Percentiles rank a stretch among this genome's conserved stretches.
These are phyloP conservation scores for Aspergillus sparsus DNA, from an alignment of 495 filamentous ascomycete genomes.

Conservation along the genomic window DNA sequence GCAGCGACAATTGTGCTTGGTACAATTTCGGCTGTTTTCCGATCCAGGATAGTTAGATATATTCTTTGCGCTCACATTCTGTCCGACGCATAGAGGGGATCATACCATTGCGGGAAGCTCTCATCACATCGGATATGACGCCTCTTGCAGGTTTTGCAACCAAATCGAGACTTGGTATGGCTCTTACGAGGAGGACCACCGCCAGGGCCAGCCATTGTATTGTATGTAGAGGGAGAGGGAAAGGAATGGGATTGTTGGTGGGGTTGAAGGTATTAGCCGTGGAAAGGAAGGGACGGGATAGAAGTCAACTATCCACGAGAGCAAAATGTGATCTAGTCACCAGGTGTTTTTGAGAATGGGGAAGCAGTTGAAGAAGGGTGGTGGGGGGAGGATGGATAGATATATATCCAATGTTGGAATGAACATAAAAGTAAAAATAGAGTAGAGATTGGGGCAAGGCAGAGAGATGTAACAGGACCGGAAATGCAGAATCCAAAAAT, in stretches of 20 bases:
- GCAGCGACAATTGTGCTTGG: constrained; percentile 96
- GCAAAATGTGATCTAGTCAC: not conserved
- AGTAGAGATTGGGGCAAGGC: not conserved
- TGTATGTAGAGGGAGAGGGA: constrained; percentile 6
- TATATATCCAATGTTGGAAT: constrained; percentile 6
- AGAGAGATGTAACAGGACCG: not conserved
- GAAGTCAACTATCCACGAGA: constrained; percentile 15
- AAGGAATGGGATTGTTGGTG: constrained; percentile 1
- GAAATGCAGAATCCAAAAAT: constrained; percentile 35
- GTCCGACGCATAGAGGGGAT: constrained; percentile 8
- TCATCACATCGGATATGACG: constrained; percentile 98
- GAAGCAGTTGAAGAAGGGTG: not conserved
- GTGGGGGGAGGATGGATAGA: not conserved
- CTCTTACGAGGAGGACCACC: constrained; percentile 63
- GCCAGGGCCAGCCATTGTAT: constrained; percentile 52
- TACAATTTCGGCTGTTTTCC: constrained; percentile 84
- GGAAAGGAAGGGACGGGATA: constrained; percentile 21
- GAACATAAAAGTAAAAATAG: constrained; percentile 6
- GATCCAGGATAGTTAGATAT: not conserved
- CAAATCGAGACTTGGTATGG: constrained; percentile 97
- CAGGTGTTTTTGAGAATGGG: not conserved
- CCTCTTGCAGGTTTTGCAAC: constrained; percentile 95
- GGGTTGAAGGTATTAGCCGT: constrained; percentile 1
- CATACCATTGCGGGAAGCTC: constrained; percentile 94
- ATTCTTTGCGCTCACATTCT: too few relatives aligned